These are phyloP conservation scores for Aciculoconidium aculeatum DNA, from an alignment of 805 yeast species.

Conservation along the genomic window DNA sequence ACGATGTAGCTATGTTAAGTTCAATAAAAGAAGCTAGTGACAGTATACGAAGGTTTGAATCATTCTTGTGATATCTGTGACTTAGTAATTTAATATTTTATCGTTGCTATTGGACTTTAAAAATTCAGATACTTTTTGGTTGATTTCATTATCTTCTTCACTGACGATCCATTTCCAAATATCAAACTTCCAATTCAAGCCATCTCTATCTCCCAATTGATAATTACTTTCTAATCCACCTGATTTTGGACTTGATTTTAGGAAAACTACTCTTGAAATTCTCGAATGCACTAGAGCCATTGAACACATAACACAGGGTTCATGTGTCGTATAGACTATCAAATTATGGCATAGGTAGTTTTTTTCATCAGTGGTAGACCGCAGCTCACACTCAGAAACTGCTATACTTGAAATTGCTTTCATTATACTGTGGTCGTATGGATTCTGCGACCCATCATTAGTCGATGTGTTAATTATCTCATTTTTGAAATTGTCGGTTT, in stretches of 20 bases:
- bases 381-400: conserved; percentile 40
- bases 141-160: background rate
- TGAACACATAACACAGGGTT: conserved; percentile 94
- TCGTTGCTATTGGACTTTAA: conserved; percentile 3
- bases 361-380: conserved; percentile 10
- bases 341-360: conserved; percentile 69
- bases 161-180: conserved; percentile 65
- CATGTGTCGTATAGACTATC: conserved; percentile 85
- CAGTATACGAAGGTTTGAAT: conserved; percentile 10
- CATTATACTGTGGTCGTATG: conserved; percentile 74
- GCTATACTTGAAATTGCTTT: conserved; percentile 64
- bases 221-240: conserved; percentile 61
- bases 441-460: conserved; percentile 36
- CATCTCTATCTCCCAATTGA: conserved; percentile 67
- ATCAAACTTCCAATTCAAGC: conserved; percentile 83
- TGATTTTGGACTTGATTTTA: conserved; percentile 33
- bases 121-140: background rate
- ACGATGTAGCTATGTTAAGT: conserved; percentile 10
- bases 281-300: conserved; percentile 96
- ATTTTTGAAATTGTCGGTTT: conserved; percentile 25
- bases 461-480: conserved; percentile 36
- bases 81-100: conserved; percentile 1
- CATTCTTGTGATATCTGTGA: conserved; percentile 1
- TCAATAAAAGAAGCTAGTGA: conserved; percentile 13
- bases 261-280: conserved; percentile 59